A percentile compares a stretch with the other conserved stretches of the same genome.
Evolutionary conservation across 345 rosid species (phyloP).

Genomic region (Durio zibethinus): DNA sequence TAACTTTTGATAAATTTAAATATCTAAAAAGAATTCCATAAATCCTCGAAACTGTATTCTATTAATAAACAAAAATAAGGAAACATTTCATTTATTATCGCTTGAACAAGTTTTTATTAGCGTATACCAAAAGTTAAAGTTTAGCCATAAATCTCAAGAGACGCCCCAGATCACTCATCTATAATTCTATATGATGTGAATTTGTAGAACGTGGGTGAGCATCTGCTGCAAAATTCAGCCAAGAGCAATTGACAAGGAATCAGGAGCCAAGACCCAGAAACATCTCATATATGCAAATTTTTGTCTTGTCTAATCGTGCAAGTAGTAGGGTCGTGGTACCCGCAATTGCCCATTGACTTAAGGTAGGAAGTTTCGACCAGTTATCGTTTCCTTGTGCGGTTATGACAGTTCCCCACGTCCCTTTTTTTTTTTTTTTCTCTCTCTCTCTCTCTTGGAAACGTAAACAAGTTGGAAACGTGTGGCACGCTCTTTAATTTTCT

Average conservation of each 20-base stretch:
- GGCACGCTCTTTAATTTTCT: not conserved
- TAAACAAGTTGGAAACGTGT: slow-evolving; percentile 25
- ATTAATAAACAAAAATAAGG: too few relatives aligned
- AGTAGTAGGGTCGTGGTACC: not conserved
- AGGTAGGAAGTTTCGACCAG: not conserved
- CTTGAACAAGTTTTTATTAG: not conserved
- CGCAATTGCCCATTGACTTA: not conserved
- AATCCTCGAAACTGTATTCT: too few relatives aligned
- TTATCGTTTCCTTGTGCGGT: too few relatives aligned
- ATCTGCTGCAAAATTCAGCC: not conserved
- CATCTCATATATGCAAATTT: not conserved
- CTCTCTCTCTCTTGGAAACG: slow-evolving; percentile 14
- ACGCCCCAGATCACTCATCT: not conserved
- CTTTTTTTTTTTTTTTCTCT: too few relatives aligned
- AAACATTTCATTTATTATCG: not conserved
- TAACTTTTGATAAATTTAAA: too few relatives aligned
- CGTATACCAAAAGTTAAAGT: not conserved
- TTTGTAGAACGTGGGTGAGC: not conserved
- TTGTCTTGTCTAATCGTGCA: not conserved
- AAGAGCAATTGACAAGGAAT: not conserved
- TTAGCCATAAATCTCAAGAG: not conserved
- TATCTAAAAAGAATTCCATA: too few relatives aligned
- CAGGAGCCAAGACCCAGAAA: not conserved
- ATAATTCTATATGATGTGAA: not conserved
- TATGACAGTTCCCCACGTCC: too few relatives aligned